Evolutionary conservation across 768 basidiomycete species (phyloP).

Genomic region (Jaapia argillacea): DNA sequence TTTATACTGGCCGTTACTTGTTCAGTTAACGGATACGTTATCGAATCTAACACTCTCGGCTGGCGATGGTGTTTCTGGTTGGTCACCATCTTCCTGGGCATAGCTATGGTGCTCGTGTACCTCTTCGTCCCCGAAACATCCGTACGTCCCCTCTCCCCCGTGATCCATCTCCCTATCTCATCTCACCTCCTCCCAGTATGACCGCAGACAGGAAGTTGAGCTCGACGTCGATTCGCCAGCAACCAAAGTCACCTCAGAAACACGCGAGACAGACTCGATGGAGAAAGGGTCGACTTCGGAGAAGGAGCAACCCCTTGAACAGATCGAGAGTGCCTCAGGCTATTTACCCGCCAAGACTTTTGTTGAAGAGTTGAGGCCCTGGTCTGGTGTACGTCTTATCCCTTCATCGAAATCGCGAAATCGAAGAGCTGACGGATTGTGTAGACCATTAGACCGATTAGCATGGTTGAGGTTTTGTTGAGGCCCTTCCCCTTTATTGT

Average conservation of each 20-base stretch:
- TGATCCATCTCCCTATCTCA: neutral
- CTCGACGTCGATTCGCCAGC: neutral
- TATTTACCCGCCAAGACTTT: neutral
- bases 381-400: neutral
- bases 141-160: neutral
- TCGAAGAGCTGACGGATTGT: neutral
- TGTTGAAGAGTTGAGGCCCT: neutral
- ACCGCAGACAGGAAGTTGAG: neutral
- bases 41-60: neutral
- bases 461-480: neutral
- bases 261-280: neutral
- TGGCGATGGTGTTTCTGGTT: conserved; percentile 11
- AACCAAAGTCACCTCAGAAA: neutral
- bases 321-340: neutral
- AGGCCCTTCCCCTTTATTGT: neutral
- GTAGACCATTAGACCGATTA: neutral
- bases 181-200: neutral
- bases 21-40: neutral
- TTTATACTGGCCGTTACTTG: neutral
- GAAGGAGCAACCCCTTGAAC: neutral
- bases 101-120: conserved; percentile 4
- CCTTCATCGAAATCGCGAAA: neutral
- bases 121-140: conserved; percentile 9
- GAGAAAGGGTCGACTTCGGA: neutral
- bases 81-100: conserved; percentile 6